A percentile compares a stretch with the other conserved stretches of the same genome.
Conservation (phyloP, 345 rosid genomes). For the Dipteronia dyeriana region DNA sequence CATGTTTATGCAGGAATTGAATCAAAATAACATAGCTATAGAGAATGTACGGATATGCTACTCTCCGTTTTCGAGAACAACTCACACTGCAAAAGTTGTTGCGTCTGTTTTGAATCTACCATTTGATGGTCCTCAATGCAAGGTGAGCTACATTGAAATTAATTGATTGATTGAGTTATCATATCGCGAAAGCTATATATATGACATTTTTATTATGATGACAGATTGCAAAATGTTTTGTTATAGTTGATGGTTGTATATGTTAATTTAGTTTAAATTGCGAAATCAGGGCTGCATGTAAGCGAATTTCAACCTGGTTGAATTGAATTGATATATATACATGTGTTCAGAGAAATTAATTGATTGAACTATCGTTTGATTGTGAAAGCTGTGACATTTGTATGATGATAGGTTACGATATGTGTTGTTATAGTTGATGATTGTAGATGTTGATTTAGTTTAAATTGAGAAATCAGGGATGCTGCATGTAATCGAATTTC, state of each 20-base stretch:
- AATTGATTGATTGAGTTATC: not conserved
- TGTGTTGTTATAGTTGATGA: not conserved
- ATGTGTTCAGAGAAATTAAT: not conserved
- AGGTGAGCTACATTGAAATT: slow-evolving; percentile 32
- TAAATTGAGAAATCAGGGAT: not conserved
- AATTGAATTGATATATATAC: no score
- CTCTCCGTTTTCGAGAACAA: slow-evolving; percentile 89
- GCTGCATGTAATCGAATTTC: no score
- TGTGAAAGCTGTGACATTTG: not conserved
- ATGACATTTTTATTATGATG: not conserved
- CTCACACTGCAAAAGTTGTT: slow-evolving; percentile 74
- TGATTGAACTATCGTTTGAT: not conserved
- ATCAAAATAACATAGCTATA: slow-evolving; percentile 50
- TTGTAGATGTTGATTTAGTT: not conserved
- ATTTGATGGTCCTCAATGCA: slow-evolving; percentile 75
- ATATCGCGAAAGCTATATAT: not conserved
- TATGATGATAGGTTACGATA: not conserved
- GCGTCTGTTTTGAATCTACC: slow-evolving; percentile 69
- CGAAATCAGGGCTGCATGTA: no score
- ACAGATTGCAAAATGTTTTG: no score
- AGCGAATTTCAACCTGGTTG: no score
- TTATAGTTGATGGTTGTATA: no score
- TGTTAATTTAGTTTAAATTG: no score
- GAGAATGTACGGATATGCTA: slow-evolving; percentile 81
- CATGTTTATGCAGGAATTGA: slow-evolving; percentile 56